Evolutionary conservation across 768 basidiomycete species (phyloP).

Genomic region (Mycena belliarum): DNA sequence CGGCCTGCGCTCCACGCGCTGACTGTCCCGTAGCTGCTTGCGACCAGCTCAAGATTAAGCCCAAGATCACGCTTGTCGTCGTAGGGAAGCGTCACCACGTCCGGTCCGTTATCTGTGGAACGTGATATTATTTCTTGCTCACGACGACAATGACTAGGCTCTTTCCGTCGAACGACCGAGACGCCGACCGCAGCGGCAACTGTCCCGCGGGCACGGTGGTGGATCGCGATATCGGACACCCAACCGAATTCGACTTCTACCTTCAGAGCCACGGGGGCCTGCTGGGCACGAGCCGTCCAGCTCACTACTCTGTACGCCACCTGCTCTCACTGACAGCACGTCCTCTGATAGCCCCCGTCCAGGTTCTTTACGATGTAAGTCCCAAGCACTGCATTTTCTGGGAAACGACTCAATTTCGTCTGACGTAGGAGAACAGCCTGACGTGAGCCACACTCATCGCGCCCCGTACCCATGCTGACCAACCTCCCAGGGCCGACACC

Average conservation of each 20-base stretch:
- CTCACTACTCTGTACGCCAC: constrained; percentile 45
- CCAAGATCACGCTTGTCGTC: constrained; percentile 73
- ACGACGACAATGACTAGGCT: constrained; percentile 25
- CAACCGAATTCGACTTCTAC: constrained; percentile 77
- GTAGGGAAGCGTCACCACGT: constrained; percentile 81
- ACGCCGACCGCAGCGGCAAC: constrained; percentile 70
- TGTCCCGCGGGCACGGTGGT: constrained; percentile 79
- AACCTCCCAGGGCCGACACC: constrained; percentile 53
- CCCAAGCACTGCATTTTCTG: too few species aligned
- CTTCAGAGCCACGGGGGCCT: constrained; percentile 77
- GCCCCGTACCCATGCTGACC: not conserved
- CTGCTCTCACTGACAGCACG: too few species aligned
- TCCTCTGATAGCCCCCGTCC: not conserved
- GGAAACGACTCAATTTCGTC: not conserved
- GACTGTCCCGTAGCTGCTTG: constrained; percentile 56
- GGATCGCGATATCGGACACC: constrained; percentile 69
- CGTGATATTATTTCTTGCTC: not conserved
- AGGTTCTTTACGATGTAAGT: constrained; percentile 48
- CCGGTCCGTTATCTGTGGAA: constrained; percentile 22
- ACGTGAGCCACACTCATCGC: constrained; percentile 37
- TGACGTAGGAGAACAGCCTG: constrained; percentile 54
- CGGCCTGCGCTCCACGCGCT: constrained; percentile 20
- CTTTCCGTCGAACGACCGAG: constrained; percentile 42
- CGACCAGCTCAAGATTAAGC: constrained; percentile 51
- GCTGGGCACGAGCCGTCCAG: constrained; percentile 66